Base-by-base conservation (phyloP, 495 filamentous ascomycete species). In the Pyrenula aspistea region DNA sequence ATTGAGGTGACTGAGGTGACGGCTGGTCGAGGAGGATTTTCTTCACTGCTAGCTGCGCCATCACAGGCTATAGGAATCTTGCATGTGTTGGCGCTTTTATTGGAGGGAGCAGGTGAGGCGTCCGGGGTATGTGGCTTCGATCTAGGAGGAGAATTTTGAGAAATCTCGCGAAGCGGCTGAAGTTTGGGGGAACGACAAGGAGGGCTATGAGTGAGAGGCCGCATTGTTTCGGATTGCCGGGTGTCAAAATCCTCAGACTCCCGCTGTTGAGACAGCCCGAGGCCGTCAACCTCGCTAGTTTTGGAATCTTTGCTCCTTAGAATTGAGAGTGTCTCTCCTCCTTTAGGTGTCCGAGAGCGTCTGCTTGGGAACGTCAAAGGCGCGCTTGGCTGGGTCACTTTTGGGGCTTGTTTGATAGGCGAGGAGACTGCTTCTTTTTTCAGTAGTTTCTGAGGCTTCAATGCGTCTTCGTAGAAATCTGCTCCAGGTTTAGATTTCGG, bases 11-110 rank as follows among this genome's bases (percentile, higher is more conserved):
- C 15, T 8, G 31, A 8, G 31, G 4, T 42, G 31, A 8, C 15
- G 31, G 71, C 60, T 71, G 71, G 24, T 72, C 65, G 49, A 63
- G 56, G 59, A 49, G 60, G 50, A 15, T 4, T 42, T 4, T 42
- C 31, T 15, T 42, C 8, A 15, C 31, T 42, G 31, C 31, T 42
- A 15, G 31, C 31, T 42, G 8, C 31, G 31, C 31, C 31, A 15
- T 42, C 31, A 15, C 15, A 42, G 31, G 8, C 8, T 4, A 15
- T 8, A 15, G 31, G 31, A 4, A 42, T 15, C 31, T 42, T 42
- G 8, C 8, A 42, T 42, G 8, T 42, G 31, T 42, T 42, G 4
- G 31, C 8, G 15, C 31, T 42, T 42, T 42, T 4, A n/a, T n/a
- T n/a, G n/a, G n/a, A n/a, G n/a, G n/a, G n/a, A n/a, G n/a, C n/a